Evolutionary conservation across 2,329 filamentous ascomycete species (phyloP), one percentile per base, ranked within the genome.

Genomic region (Sordariomycetes sp.): DNA sequence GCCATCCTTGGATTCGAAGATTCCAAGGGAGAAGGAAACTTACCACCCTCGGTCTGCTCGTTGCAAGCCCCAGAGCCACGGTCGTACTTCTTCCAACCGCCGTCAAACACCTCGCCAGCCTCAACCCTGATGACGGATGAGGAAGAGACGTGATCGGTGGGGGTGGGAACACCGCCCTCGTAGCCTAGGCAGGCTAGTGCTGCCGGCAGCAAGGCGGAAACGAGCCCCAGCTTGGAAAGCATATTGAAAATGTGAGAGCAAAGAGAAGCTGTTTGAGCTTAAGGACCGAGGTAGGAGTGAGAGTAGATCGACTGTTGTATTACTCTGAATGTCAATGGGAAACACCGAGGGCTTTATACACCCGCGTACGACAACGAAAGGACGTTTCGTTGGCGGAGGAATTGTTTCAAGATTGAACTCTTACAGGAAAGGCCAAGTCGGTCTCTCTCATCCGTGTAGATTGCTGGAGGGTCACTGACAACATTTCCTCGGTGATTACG

Each of bases 21-120:
- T n/a, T n/a, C n/a, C n/a, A n/a, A n/a, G n/a, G n/a, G n/a, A 10
- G 8, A 2, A 20, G 10, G 10, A 34, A n/a, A 17, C 23, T 5
- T 15, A 19, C 32, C 20, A 34, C 10, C 32, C 23, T 19, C 23
- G 8, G 32, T 23, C 11, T 14, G n/a, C 7, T 64, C 53, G 23
- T 44, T 57, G 49, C 64, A 68, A 25, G 51, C 51, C 23, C 54
- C 57, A 6, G 41, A 43, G 15, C 59, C 57, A 26, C 57, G 58
- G 40, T 62, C 59, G 34, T 50, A 62, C 34, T 46, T 47, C 24
- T 46, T 48, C 52, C 50, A 57, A 23, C 44, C 44, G 37, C 50
- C 55, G 32, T 58, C 55, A 29, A 44, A 58, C 3, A 45, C 42
- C 30, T 49, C 21, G 4, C 53, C 48, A n/a, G 48, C 45, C 21